Percentiles rank a stretch among this genome's conserved stretches.
Conservation (phyloP, 176 grass and related monocot genomes). For the Metroxylon sagu region DNA sequence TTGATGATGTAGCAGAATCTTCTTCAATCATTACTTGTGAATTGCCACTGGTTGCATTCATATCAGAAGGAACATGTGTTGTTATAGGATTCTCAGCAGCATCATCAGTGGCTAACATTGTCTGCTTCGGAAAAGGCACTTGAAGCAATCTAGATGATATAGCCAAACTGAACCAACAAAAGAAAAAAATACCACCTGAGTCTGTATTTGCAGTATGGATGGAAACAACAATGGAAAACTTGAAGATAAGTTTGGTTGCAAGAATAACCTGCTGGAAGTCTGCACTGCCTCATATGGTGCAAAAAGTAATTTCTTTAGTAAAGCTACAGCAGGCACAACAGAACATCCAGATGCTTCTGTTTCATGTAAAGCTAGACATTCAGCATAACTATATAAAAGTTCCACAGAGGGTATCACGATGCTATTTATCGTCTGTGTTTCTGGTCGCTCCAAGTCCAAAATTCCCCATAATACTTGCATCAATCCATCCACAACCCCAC, state of each 20-base stretch:
- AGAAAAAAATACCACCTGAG: neutral
- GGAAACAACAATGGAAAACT: no score
- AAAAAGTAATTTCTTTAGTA: slow-evolving; percentile 91
- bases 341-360: slow-evolving; percentile 50
- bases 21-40: slow-evolving; percentile 86
- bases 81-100: slow-evolving; percentile 48
- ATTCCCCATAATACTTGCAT: slow-evolving; percentile 97
- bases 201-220: no score
- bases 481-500: slow-evolving; percentile 73
- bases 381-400: slow-evolving; percentile 93
- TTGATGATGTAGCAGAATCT: slow-evolving; percentile 73
- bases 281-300: slow-evolving; percentile 93
- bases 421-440: slow-evolving; percentile 92
- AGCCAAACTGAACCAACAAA: slow-evolving; percentile 63
- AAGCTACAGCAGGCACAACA: slow-evolving; percentile 69
- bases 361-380: slow-evolving; percentile 65
- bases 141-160: slow-evolving; percentile 95
- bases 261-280: slow-evolving; percentile 81
- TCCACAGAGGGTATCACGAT: slow-evolving; percentile 90
- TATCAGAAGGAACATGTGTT: slow-evolving; percentile 34
- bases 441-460: slow-evolving; percentile 80
- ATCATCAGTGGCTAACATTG: slow-evolving; percentile 90
- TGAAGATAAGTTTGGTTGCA: slow-evolving; percentile 12
- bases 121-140: slow-evolving; percentile 98
- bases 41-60: slow-evolving; percentile 45